Percentiles rank a stretch among this genome's conserved stretches.
phyloP scores from a whole-genome alignment of 495 filamentous ascomycete species.

The Penicillium parvum region DNA sequence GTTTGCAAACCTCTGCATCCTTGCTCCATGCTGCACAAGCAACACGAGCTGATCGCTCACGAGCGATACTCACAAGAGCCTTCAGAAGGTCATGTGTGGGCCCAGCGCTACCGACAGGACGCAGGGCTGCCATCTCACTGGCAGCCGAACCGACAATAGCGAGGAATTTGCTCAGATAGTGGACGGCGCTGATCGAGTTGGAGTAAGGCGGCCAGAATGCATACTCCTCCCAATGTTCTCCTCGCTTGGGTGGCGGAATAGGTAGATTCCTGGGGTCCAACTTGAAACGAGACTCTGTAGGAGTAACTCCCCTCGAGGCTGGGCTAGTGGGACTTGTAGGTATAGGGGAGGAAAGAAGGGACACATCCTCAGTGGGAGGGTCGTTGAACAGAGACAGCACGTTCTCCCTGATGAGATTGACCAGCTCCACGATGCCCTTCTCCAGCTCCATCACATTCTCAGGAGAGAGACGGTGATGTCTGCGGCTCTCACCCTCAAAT shows the following conservation, averaged over 20 bases:
- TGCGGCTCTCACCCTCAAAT: slow-evolving; percentile 75
- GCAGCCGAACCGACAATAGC: slow-evolving; percentile 77
- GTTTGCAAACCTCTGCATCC: slow-evolving; percentile 83
- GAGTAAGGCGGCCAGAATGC: slow-evolving; percentile 95
- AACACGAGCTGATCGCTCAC: slow-evolving; percentile 77
- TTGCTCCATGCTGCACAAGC: slow-evolving; percentile 81
- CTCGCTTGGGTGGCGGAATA: slow-evolving; percentile 67
- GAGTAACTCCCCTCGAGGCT: slow-evolving; percentile 43
- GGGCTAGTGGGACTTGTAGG: slow-evolving; percentile 69
- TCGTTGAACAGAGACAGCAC: slow-evolving; percentile 82
- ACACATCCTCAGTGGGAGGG: slow-evolving; percentile 84
- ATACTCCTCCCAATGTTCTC: slow-evolving; percentile 87
- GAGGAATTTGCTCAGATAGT: slow-evolving; percentile 80
- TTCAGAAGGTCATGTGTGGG: slow-evolving; percentile 62
- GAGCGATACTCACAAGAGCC: slow-evolving; percentile 65
- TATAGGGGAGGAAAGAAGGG: slow-evolving; percentile 74
- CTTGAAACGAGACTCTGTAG: slow-evolving; percentile 66
- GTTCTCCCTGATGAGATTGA: slow-evolving; percentile 74
- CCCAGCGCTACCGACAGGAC: slow-evolving; percentile 54
- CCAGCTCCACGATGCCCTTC: slow-evolving; percentile 71
- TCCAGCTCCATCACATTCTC: slow-evolving; percentile 68
- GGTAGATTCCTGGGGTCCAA: slow-evolving; percentile 73
- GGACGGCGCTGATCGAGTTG: slow-evolving; percentile 80
- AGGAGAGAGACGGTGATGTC: slow-evolving; percentile 76
- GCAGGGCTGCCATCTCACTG: slow-evolving; percentile 75